Percentiles rank a stretch among this genome's conserved stretches.
Evolutionary conservation across 192 early-diverging fungal species (phyloP).

Genomic region (Gamsiella multidivaricata): DNA sequence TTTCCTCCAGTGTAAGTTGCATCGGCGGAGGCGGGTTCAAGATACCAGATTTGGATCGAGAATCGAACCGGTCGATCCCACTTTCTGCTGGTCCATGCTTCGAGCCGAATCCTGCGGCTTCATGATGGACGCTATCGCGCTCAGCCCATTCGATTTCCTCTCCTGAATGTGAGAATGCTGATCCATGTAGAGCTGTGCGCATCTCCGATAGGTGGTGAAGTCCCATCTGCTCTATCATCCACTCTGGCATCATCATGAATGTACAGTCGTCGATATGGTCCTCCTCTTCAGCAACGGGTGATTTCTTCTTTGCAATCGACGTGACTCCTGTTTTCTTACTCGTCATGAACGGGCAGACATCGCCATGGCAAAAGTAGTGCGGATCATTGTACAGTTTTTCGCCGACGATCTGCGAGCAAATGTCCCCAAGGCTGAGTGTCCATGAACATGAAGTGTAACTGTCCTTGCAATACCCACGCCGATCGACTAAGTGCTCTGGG

Average conservation of each 20-base stretch:
- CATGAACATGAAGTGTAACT: conserved; percentile 48
- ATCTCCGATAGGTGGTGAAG: conserved; percentile 18
- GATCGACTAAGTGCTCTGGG: conserved; percentile 27
- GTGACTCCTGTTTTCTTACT: no score
- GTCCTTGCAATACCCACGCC: conserved; percentile 33
- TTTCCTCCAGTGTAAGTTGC: conserved; percentile 19
- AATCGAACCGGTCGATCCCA: background rate
- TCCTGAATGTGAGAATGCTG: no score
- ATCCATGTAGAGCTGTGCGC: background rate
- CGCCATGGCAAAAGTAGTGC: conserved; percentile 34
- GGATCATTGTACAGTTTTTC: conserved; percentile 27
- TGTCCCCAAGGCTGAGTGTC: conserved; percentile 39
- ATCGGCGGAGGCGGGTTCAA: conserved; percentile 7
- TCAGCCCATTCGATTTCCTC: no score
- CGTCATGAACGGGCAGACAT: conserved; percentile 14
- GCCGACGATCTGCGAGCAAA: conserved; percentile 41
- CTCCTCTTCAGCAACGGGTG: background rate
- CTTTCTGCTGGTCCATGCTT: background rate
- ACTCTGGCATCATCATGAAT: conserved; percentile 29
- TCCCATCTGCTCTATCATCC: conserved; percentile 33
- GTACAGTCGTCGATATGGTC: conserved; percentile 20
- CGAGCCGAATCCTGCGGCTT: background rate
- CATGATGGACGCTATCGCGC: background rate
- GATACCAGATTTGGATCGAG: background rate
- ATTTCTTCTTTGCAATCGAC: no score